Base-by-base conservation (phyloP, 2,329 filamentous ascomycete species). In the Fusarium armeniacum region DNA sequence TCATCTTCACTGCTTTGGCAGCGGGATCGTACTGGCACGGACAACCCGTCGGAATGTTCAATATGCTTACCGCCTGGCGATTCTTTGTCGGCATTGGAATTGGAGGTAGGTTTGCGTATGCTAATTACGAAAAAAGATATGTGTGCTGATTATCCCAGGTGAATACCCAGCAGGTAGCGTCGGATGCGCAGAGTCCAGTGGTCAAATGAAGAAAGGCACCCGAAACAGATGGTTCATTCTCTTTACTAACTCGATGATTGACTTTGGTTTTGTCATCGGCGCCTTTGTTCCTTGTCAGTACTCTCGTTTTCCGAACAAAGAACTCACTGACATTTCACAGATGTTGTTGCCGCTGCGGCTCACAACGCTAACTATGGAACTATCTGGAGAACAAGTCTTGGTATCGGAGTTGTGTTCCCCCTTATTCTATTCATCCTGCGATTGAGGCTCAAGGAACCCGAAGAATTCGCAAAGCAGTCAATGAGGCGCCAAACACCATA, bases 201-300 rank as follows among this genome's bases (percentile, higher is more conserved):
- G 93, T 24, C 93, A 97, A 77, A 83, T 98, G 62, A 93, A 93
- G 78, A 79, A 81, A 18, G 94, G 94, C 13, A 91, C 91, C 18
- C 86, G 94, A n/a, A 95, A 98, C 77, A 86, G 91, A 40, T 97
- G 93, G 93, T 98, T 94, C 76, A 93, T 95, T 73, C 84, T 97
- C 69, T 97, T 96, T 79, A 97, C 93, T 47, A 97, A 97, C 79
- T 89, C 91, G 26, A 92, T 94, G 84, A 97, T 97, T 64, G 93
- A 97, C 76, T 87, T 81, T 75, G 94, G 93, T 1, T 97, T 97
- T 70, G 91, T 97, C 3, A 84, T 95, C 58, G 90, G 93, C 11
- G 90, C 92, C 1, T 88, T 97, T 65, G 89, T 96, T 3, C 92
- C 93, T 4, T 87, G 80, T 81, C 41, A 65, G 79, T 73, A 3